Evolutionary conservation across 345 rosid species (phyloP).

Genomic region (Moricandia arvensis): DNA sequence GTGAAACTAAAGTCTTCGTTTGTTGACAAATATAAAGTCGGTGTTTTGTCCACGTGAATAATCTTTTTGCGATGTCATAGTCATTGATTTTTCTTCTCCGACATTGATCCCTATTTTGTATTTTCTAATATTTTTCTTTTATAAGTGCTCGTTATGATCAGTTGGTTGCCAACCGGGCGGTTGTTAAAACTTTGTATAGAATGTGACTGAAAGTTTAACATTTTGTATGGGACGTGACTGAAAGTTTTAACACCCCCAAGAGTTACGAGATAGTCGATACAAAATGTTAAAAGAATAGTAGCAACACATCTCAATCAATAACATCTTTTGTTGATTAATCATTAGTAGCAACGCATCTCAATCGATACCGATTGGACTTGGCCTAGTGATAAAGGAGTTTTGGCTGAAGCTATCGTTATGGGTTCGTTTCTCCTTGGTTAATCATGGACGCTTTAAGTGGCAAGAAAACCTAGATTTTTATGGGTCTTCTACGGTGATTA

Average conservation of each 20-base stretch:
- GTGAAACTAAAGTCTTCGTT: not conserved
- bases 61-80: not conserved
- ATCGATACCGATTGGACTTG: too few relatives aligned
- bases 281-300: slow-evolving; percentile 6
- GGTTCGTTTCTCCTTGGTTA: too few relatives aligned
- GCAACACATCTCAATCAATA: slow-evolving; percentile 2
- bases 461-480: too few relatives aligned
- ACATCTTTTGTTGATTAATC: not conserved
- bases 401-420: too few relatives aligned
- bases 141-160: not conserved
- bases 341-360: too few relatives aligned
- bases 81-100: not conserved
- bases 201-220: too few relatives aligned
- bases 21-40: not conserved
- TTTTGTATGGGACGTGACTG: not conserved
- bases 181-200: too few relatives aligned
- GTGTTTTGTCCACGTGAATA: not conserved
- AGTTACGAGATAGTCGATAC: not conserved
- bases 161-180: not conserved
- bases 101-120: not conserved
- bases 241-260: not conserved
- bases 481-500: too few relatives aligned
- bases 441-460: too few relatives aligned
- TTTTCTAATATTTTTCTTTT: slow-evolving; percentile 1
- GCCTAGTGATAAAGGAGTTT: too few relatives aligned